These are phyloP conservation scores for Physcomitrium patens DNA, from an alignment of 225 moss, liverwort and hornwort species.

Conservation along the genomic window DNA sequence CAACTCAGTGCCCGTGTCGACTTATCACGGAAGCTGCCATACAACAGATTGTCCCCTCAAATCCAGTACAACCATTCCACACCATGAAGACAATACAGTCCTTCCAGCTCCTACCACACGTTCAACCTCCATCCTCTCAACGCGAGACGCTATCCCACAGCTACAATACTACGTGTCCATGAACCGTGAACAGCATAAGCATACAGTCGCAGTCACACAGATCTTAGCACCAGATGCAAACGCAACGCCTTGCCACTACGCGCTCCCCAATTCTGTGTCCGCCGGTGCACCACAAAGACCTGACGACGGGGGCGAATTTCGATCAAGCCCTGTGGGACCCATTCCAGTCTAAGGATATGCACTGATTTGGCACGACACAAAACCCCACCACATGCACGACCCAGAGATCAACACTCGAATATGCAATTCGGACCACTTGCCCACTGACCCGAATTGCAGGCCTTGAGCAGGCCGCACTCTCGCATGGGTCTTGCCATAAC, in stretches of 20 bases:
- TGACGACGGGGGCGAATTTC: slow-evolving; percentile 21
- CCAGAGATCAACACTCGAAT: not conserved
- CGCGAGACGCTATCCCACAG: not conserved
- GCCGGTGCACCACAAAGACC: slow-evolving; percentile 8
- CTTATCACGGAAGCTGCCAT: slow-evolving; percentile 21
- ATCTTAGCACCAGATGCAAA: not conserved
- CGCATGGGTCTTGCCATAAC: slow-evolving; percentile 13
- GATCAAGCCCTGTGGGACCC: slow-evolving; percentile 34
- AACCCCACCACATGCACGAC: slow-evolving; percentile 27
- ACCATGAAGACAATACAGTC: not conserved
- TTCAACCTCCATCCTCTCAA: slow-evolving; percentile 14
- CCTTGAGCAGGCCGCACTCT: slow-evolving; percentile 18
- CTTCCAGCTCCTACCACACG: slow-evolving; percentile 10
- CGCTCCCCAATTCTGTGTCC: not conserved
- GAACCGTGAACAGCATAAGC: not conserved
- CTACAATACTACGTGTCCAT: slow-evolving; percentile 7
- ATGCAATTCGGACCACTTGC: slow-evolving; percentile 18
- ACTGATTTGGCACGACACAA: slow-evolving; percentile 19
- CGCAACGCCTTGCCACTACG: not conserved
- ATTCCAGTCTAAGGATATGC: slow-evolving; percentile 33
- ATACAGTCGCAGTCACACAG: slow-evolving; percentile 19
- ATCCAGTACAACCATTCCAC: slow-evolving; percentile 17
- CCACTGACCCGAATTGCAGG: slow-evolving; percentile 23
- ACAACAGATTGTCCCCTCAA: slow-evolving; percentile 31
- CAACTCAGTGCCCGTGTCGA: not conserved